These are phyloP conservation scores for Truncatella angustata DNA, from an alignment of 2,329 filamentous ascomycete species.

Conservation along the genomic window DNA sequence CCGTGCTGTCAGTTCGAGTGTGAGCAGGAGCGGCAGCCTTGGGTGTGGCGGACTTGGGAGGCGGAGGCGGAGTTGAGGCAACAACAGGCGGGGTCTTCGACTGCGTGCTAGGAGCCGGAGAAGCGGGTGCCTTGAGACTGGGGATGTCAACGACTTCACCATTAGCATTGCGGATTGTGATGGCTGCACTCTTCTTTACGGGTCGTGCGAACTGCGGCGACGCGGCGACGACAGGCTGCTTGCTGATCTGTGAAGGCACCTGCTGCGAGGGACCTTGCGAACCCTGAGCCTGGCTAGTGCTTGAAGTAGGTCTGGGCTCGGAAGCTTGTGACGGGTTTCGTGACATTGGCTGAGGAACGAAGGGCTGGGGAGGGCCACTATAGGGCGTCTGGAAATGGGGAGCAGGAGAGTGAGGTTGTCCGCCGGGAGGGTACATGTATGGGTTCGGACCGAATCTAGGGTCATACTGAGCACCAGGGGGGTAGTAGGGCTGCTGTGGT, in stretches of 20 bases:
- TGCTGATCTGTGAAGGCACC: slow-evolving; percentile 56
- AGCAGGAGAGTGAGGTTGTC: slow-evolving; percentile 43
- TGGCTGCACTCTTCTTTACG: slow-evolving; percentile 67
- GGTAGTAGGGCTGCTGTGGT: slow-evolving; percentile 57
- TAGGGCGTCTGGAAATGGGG: slow-evolving; percentile 47
- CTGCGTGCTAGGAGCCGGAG: slow-evolving; percentile 53
- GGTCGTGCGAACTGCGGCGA: slow-evolving; percentile 47
- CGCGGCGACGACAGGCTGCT: slow-evolving; percentile 36
- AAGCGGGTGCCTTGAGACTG: slow-evolving; percentile 56
- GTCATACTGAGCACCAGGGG: slow-evolving; percentile 40
- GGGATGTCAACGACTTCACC: slow-evolving; percentile 75
- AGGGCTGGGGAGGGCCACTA: slow-evolving; percentile 35
- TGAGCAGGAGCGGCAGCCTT: slow-evolving; percentile 54
- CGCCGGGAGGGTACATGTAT: slow-evolving; percentile 29
- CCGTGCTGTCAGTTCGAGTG: slow-evolving; percentile 65
- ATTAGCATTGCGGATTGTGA: slow-evolving; percentile 80
- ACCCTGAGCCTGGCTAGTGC: slow-evolving; percentile 63
- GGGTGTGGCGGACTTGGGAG: slow-evolving; percentile 69
- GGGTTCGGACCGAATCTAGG: slow-evolving; percentile 36
- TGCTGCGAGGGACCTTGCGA: slow-evolving; percentile 60
- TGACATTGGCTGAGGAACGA: slow-evolving; percentile 69
- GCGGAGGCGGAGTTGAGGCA: slow-evolving; percentile 74
- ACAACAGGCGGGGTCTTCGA: slow-evolving; percentile 69
- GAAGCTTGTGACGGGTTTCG: slow-evolving; percentile 79
- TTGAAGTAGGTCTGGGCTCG: slow-evolving; percentile 55